These are phyloP conservation scores for Mucor piriformis DNA, from an alignment of 371 early-diverging fungal genomes.

Conservation along the genomic window DNA sequence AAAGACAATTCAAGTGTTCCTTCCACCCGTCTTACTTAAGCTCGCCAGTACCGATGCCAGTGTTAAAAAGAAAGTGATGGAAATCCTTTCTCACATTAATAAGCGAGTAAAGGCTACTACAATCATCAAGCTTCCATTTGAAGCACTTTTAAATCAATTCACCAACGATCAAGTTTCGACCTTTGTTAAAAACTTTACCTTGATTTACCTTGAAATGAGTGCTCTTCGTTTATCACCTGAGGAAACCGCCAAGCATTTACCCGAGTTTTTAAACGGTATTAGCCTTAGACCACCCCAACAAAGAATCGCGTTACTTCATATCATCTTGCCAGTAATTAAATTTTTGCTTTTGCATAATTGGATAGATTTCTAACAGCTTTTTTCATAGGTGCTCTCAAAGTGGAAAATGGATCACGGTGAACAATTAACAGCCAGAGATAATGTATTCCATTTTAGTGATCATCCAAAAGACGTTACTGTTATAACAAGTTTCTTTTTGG, in stretches of 20 bases:
- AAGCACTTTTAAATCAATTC: constrained; percentile 57
- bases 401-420: constrained; percentile 56
- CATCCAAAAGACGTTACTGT: constrained; percentile 58
- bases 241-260: constrained; percentile 47
- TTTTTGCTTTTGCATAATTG: neutral
- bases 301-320: constrained; percentile 63
- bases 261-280: constrained; percentile 63
- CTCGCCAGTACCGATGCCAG: constrained; percentile 61
- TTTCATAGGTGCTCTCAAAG: constrained; percentile 50
- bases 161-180: constrained; percentile 36
- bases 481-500: constrained; percentile 61
- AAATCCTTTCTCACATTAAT: constrained; percentile 80
- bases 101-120: constrained; percentile 72
- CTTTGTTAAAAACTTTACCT: constrained; percentile 70
- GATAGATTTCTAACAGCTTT: neutral
- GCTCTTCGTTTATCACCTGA: constrained; percentile 52
- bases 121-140: constrained; percentile 65
- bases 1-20: constrained; percentile 65
- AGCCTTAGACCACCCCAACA: constrained; percentile 58
- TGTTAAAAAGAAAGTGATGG: constrained; percentile 66
- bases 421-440: constrained; percentile 45
- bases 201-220: constrained; percentile 79
- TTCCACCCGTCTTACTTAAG: constrained; percentile 80
- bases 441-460: constrained; percentile 59
- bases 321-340: constrained; percentile 64